Evolutionary conservation across 305 asterid genomes (phyloP), one percentile per base, ranked within the genome.

Genomic region (Ajuga reptans): DNA sequence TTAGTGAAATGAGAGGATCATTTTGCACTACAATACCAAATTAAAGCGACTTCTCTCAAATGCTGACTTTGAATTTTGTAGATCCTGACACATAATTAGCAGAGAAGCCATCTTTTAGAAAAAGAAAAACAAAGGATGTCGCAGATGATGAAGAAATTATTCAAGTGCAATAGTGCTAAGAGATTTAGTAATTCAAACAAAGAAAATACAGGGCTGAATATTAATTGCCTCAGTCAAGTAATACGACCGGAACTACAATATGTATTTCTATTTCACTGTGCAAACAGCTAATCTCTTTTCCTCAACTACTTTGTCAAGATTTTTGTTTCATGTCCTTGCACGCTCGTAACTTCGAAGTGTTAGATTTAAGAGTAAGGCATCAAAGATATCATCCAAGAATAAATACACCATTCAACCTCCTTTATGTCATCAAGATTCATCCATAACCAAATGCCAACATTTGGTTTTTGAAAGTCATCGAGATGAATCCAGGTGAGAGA

Each of bases 21-120:
- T 21, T 67, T 73, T 67, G 67, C 63, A 68, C 65, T 71, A 64
- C 7, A 73, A 68, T 93, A 94, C 99, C 86, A 91, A 82, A 78
- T 89, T 94, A 80, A 94, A 91, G 81, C 99, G 96, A 74, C 96
- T 89, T 80, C 87, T 84, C 84, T 94, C 99, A 72, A 91, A 94
- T 73, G 96, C 81, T 58, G 99, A 94, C 83, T 94, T 94, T 37
- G 97, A 86, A 77, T 94, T 94, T 51, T 89, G 96, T 58, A 94
- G 89, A 78, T 89, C 97, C 99, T 94, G 92, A 69, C 71, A 77
- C 64, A 79, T 66, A 77, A 69, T 54, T 68, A 75, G 73, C 77
- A 77, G 39, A 80, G 63, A 72, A 56, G 74, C 41, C 12, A 64
- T 49, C 64, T 36, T 69, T 59, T 41, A 9, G 34, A 37, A 33